Evolutionary conservation across 1,284 basidiomycete genomes (phyloP), one percentile per base, ranked within the genome.

Genomic region (Xanthoconium separans): DNA sequence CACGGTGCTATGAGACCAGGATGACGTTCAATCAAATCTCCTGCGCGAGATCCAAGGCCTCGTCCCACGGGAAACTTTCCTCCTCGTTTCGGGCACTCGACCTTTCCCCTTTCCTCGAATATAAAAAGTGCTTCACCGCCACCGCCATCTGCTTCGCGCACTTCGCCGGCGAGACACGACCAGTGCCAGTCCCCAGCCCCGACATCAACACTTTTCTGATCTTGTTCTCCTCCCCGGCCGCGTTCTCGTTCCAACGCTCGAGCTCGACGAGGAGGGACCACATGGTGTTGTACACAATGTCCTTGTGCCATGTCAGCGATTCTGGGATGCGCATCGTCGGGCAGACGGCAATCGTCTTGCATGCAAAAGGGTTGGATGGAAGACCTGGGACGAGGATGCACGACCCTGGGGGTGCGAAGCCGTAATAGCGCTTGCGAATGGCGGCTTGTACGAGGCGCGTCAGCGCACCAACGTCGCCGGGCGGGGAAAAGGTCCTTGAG

Each of bases 81-180:
- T 7, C 6, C 33, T 30, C 13, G 22, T 29, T 11, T 11, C 30
- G 10, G 8, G 6, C 12, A 7, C 24, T 50, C 40, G 42, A 12
- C 44, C 15, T n/a, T 29, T 44, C 53, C 13, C 46, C 43, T 5
- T 33, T 36, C 44, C 40, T 50, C 18, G 16, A 11, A 15, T 47
- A 34, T 30, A 56, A 20, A n/a, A 56, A 56, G 11, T 56, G 54
- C 30, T 56, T 50, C 3, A 56, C 40, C 2, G 55, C 54, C 34
- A 56, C 34, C 10, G 54, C 47, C 55, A 56, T 56, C 30, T 56
- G 55, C 15, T 16, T 57, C 30, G 41, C 47, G 6, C 48, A 53
- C n/a, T 13, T 11, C n/a, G 34, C 20, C 16, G 12, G 20, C 12
- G 47, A 9, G 20, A 53, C 33, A 29, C 12, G 37, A 22, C 51